Base-by-base conservation (phyloP, 495 filamentous ascomycete genomes). In the Chlorociboria aeruginascens region DNA sequence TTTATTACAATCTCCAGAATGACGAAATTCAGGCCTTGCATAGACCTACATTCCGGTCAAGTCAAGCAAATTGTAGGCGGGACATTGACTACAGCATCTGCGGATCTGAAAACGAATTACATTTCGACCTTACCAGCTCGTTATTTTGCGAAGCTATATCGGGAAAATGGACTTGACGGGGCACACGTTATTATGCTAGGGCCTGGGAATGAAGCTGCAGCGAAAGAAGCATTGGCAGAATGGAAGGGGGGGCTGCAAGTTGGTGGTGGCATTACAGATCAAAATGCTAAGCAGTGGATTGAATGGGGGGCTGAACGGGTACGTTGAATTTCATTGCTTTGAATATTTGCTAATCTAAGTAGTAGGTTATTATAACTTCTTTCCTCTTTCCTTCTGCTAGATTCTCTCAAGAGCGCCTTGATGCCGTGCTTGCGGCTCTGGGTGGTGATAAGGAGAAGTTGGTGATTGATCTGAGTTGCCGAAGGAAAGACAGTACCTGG, bases 21-120 rank as follows among this genome's bases (percentile, higher is more conserved):
- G 92, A 96, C 93, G 3, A 76, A 79, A 59, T 98, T 97, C 63
- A 74, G 92, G 11, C 93, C 92, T 12, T 98, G 92, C 62, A 97
- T 98, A 64, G 92, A 98, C 66, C 75, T 98, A 28, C 92, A 98
- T 67, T 81, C 89, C 8, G 93, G 93, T 7, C 77, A 86, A 62
- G 92, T 98, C 29, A 98, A 98, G 69, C 92, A 98, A 66, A 98
- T 98, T 56, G 89, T 98, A 33, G 92, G 92, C 44, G 89, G 89
- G 37, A 96, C 92, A 0, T 73, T 97, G 52, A 83, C 78, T 61
- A 74, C 73, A 54, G 67, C 75, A 0, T 72, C 73, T 16, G 55
- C 71, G 20, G 72, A 78, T 42, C 73, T 97, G 50, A 82, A 85
- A 63, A 97, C 92, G 48, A 97, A 98, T 63, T 86, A 85, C 64